These are phyloP conservation scores for Aspergillus candidus DNA, from an alignment of 2,329 filamentous ascomycete species.

Conservation along the genomic window DNA sequence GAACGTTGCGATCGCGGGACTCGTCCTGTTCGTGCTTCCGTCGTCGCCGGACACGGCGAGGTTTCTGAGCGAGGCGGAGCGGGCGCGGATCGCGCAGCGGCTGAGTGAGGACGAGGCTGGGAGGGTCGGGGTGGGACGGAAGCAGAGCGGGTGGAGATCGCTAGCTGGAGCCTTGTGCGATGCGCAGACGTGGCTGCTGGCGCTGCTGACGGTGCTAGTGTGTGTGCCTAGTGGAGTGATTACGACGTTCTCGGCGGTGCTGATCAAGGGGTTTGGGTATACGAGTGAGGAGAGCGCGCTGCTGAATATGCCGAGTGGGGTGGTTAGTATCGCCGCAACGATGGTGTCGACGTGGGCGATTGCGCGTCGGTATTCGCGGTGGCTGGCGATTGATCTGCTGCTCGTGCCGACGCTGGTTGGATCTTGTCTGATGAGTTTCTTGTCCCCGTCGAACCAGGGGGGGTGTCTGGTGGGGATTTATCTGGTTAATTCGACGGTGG, in stretches of 20 bases:
- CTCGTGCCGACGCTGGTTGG: conserved; percentile 43
- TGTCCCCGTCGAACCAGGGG: conserved; percentile 32
- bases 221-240: conserved; percentile 42
- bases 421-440: conserved; percentile 33
- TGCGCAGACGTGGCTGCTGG: conserved; percentile 18
- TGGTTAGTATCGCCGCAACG: conserved; percentile 34
- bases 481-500: conserved; percentile 35
- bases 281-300: conserved; percentile 37
- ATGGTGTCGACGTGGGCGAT: conserved; percentile 36
- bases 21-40: conserved; percentile 20
- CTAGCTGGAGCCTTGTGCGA: conserved; percentile 16
- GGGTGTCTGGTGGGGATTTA: conserved; percentile 41
- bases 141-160: conserved; percentile 16
- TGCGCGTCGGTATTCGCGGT: conserved; percentile 35
- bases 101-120: conserved; percentile 15
- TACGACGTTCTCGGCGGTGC: conserved; percentile 40
- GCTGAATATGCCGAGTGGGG: conserved; percentile 42
- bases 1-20: conserved; percentile 16
- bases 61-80: conserved; percentile 19
- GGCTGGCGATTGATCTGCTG: conserved; percentile 36
- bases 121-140: conserved; percentile 13
- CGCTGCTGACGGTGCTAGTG: conserved; percentile 28
- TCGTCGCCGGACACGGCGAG: conserved; percentile 13
- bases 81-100: conserved; percentile 12
- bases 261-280: conserved; percentile 40